These are phyloP conservation scores for Fonsecaea multimorphosa DNA, from an alignment of 2,329 filamentous ascomycete species.

Conservation along the genomic window DNA sequence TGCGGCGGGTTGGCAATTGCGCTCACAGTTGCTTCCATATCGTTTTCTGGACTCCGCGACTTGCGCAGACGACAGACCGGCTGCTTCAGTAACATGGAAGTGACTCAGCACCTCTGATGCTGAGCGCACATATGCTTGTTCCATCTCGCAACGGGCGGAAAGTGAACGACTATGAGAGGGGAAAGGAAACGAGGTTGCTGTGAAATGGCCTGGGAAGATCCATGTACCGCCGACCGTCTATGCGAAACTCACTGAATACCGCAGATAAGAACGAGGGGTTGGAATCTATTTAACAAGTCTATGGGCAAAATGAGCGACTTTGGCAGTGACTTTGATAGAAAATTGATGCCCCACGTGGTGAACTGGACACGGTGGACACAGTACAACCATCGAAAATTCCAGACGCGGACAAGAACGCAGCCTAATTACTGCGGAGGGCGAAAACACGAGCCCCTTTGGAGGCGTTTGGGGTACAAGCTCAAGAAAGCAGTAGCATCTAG, in stretches of 20 bases:
- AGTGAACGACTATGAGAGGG: slow-evolving; percentile 19
- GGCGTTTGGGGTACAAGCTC: not conserved
- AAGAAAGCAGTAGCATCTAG: not conserved
- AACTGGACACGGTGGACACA: slow-evolving; percentile 31
- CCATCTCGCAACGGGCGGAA: slow-evolving; percentile 49
- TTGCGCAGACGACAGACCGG: slow-evolving; percentile 58
- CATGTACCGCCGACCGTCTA: slow-evolving; percentile 20
- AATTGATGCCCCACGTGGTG: slow-evolving; percentile 29
- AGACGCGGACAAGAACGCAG: slow-evolving; percentile 35
- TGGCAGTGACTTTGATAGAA: slow-evolving; percentile 20
- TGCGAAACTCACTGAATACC: slow-evolving; percentile 5
- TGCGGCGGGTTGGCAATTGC: not conserved
- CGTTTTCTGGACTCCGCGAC: slow-evolving; percentile 54
- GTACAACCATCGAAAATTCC: slow-evolving; percentile 30
- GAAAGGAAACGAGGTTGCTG: slow-evolving; percentile 17
- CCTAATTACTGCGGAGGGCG: no score
- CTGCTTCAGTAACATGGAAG: slow-evolving; percentile 59
- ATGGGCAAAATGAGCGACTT: slow-evolving; percentile 9
- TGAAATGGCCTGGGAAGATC: slow-evolving; percentile 8
- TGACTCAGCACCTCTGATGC: slow-evolving; percentile 58
- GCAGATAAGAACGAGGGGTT: not conserved
- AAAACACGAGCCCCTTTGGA: not conserved
- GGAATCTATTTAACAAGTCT: slow-evolving; percentile 22
- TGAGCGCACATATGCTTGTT: slow-evolving; percentile 59
- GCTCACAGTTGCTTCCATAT: slow-evolving; percentile 63